Evolutionary conservation across 768 basidiomycete species (phyloP).

Genomic region (Austroboletus eburneus): DNA sequence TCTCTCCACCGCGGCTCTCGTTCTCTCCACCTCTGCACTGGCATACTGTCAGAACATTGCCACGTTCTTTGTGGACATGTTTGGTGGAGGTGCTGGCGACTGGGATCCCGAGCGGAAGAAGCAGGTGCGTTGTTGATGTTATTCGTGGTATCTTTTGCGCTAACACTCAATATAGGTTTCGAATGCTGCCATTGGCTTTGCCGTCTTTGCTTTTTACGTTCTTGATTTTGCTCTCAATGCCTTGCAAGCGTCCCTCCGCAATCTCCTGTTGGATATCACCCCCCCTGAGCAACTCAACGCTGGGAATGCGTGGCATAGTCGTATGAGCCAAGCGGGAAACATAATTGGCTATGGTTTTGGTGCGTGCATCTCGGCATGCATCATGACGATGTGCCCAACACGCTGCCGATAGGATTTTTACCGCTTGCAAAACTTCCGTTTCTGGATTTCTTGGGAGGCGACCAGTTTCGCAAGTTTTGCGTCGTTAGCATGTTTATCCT

Average conservation of each 20-base stretch:
- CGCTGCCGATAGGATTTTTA: conserved; percentile 59
- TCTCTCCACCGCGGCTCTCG: conserved; percentile 79
- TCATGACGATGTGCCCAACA: conserved; percentile 4
- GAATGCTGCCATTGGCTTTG: conserved; percentile 76
- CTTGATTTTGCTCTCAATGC: conserved; percentile 98
- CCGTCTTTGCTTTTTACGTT: conserved; percentile 86
- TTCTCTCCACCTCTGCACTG: conserved; percentile 70
- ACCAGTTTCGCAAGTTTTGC: conserved; percentile 96
- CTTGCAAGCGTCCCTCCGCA: conserved; percentile 85
- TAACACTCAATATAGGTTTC: conserved; percentile 43
- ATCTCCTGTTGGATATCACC: conserved; percentile 88
- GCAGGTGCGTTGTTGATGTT: conserved; percentile 40
- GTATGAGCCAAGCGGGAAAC: conserved; percentile 96
- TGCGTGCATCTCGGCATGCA: conserved; percentile 29
- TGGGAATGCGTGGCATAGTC: conserved; percentile 98
- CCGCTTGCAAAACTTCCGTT: conserved; percentile 80
- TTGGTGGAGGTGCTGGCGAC: conserved; percentile 73
- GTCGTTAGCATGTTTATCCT: conserved; percentile 79
- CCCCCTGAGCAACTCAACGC: conserved; percentile 85
- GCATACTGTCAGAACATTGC: conserved; percentile 82
- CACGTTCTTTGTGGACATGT: conserved; percentile 67
- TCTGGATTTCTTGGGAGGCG: conserved; percentile 77
- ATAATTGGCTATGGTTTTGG: conserved; percentile 93
- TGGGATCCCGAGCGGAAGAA: conserved; percentile 77
- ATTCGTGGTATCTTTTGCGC: neutral